Evolutionary conservation across 306 rosid species (phyloP).

Genomic region (Sphenostylis stenocarpa): DNA sequence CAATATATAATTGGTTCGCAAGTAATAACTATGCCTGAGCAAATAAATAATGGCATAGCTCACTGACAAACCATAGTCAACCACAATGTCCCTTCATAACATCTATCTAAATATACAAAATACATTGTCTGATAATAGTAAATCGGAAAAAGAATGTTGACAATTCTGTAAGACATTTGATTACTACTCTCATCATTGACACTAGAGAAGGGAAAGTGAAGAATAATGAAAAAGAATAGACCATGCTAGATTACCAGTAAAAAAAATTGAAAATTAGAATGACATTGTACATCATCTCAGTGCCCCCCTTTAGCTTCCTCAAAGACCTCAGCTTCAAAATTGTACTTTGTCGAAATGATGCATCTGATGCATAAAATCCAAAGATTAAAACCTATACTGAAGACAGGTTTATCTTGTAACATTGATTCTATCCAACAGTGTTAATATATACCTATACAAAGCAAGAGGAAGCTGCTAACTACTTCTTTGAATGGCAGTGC

Average conservation of each 20-base stretch:
- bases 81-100: neutral
- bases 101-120: conserved; percentile 1
- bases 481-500: conserved; percentile 24
- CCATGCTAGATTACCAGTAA: conserved; percentile 5
- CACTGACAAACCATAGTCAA: neutral
- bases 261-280: neutral
- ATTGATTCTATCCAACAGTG: conserved; percentile 15
- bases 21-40: neutral
- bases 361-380: conserved; percentile 30
- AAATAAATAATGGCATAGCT: conserved; percentile 1
- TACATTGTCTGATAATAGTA: conserved; percentile 8
- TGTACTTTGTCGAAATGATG: conserved; percentile 26
- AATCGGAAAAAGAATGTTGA: neutral
- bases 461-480: conserved; percentile 30
- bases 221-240: conserved; percentile 24
- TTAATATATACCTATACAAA: conserved; percentile 40
- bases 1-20: neutral
- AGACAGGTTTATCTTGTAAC: neutral
- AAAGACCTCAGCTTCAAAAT: conserved; percentile 21
- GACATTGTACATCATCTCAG: conserved; percentile 3
- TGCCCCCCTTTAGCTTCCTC: neutral
- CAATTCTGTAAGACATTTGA: neutral
- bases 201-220: neutral
- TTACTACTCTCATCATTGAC: conserved; percentile 18
- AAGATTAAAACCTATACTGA: neutral